phyloP scores from a whole-genome alignment of 2,329 filamentous ascomycete genomes.

The Colletotrichum sansevieriae region DNA sequence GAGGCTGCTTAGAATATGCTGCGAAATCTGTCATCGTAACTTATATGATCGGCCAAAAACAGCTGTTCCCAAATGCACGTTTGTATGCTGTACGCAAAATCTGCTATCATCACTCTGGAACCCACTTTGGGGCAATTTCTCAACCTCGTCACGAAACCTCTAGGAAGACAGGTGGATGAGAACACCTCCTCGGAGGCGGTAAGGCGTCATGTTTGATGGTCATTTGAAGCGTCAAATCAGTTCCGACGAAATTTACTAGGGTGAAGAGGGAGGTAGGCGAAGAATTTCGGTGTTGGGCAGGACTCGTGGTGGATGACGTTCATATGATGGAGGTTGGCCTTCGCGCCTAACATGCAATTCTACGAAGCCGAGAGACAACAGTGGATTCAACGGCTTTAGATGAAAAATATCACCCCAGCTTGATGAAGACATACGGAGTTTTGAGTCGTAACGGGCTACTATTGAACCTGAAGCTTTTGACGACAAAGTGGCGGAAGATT shows the following conservation, averaged over 20 bases:
- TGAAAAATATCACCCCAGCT: not conserved
- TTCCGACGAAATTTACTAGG: too few species aligned
- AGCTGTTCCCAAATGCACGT: too few species aligned
- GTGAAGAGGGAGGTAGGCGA: too few species aligned
- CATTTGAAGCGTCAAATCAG: not conserved
- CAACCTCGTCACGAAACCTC: conserved; percentile 17
- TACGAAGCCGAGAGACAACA: not conserved
- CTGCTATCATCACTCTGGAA: conserved; percentile 15
- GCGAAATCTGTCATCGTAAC: too few species aligned
- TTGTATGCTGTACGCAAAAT: not conserved
- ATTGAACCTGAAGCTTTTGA: not conserved
- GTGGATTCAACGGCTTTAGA: not conserved
- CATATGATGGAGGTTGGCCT: not conserved
- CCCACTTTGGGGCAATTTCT: conserved; percentile 28
- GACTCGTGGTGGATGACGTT: not conserved
- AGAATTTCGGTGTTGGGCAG: not conserved
- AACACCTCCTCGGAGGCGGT: conserved; percentile 21
- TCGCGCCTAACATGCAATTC: not conserved
- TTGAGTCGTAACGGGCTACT: not conserved
- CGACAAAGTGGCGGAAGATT: not conserved
- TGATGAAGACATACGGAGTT: not conserved
- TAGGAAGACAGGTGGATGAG: too few species aligned
- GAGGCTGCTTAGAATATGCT: too few species aligned
- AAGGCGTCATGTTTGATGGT: too few species aligned
- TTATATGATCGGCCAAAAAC: too few species aligned